Base-by-base conservation (phyloP, 1,284 basidiomycete species). In the Ganoderma leucocontextum region DNA sequence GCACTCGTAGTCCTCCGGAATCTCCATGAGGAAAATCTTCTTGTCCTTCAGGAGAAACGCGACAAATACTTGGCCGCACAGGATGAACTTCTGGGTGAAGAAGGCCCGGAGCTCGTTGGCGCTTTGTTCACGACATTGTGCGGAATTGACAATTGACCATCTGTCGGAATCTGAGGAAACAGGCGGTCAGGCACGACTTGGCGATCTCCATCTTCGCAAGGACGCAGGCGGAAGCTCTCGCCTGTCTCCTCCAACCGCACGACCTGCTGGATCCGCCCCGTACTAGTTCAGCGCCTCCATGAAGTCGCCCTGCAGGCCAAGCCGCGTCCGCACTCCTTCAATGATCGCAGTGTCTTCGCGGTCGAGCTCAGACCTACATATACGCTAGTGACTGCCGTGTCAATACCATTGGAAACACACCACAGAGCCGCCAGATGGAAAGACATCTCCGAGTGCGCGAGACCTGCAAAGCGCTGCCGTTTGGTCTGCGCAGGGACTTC, bases 211-310 rank as follows among this genome's bases (percentile, higher is more conserved):
- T 84, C 22, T 80, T 81, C 29, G 88, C 84, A 1, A 93, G 82
- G 2, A 76, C 73, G 13, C n/a, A 93, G 76, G 6, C 64, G 75
- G 60, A 80, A 84, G 9, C 36, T 17, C 1, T 71, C 70, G 0
- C 73, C 70, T 0, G 64, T 71, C 25, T 79, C 75, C 4, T n/a
- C 80, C 75, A 10, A 92, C 74, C 2, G 82, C 81, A 6, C 85
- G 12, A 85, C 75, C 70, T 91, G 89, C 70, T 91, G 89, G 2
- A 93, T 35, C 81, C 82, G 1, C 92, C 91, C 92, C 91, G 67
- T 89, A 88, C 89, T 91, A 93, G 59, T 85, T 77, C 1, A 80
- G 71, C 17, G 79, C 79, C n/a, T 82, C 86, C 38, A 83, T 67
- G 83, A 85, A 91, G 0, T 78, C 73, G 2, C 88, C 87, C 80